Evolutionary conservation across 2,329 filamentous ascomycete genomes (phyloP).

Genomic region (Scytalidium sp.): DNA sequence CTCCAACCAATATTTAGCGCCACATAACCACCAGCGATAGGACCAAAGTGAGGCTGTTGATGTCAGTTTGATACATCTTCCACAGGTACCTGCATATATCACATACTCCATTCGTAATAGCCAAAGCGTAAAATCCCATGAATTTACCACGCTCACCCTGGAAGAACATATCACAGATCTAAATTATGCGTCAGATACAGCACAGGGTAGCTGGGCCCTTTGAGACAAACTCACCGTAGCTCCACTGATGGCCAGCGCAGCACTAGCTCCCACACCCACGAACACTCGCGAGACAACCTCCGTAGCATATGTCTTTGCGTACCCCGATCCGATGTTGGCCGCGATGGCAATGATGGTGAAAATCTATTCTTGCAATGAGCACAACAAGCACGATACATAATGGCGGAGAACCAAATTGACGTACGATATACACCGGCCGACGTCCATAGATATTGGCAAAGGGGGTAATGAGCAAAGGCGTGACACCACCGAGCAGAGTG

Average conservation of each 20-base stretch:
- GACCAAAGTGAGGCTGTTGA: slow-evolving; percentile 11
- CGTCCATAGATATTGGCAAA: slow-evolving; percentile 17
- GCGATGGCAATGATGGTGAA: slow-evolving; percentile 2
- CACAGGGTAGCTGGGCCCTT: not conserved
- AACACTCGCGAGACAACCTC: slow-evolving; percentile 6
- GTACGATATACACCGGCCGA: slow-evolving; percentile 16
- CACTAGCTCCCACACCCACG: slow-evolving; percentile 5
- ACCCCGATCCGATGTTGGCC: slow-evolving; percentile 6
- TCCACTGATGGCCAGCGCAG: slow-evolving; percentile 7
- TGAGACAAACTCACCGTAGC: slow-evolving; percentile 1
- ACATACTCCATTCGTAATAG: slow-evolving; percentile 7
- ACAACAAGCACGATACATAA: not conserved
- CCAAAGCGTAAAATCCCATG: slow-evolving; percentile 14
- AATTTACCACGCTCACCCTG: slow-evolving; percentile 16
- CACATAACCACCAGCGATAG: slow-evolving; percentile 21
- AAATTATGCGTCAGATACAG: not conserved
- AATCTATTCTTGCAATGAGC: not conserved
- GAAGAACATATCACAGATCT: slow-evolving; percentile 11
- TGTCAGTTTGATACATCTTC: not conserved
- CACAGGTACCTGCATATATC: not conserved
- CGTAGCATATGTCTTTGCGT: slow-evolving; percentile 7
- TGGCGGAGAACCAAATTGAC: too few species aligned
- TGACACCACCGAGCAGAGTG: slow-evolving; percentile 31
- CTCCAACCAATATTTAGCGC: slow-evolving; percentile 19
- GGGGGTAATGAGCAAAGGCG: slow-evolving; percentile 20